Evolutionary conservation across 179 eudicot genomes (phyloP).

Genomic region (Sideroxylon spinosum): DNA sequence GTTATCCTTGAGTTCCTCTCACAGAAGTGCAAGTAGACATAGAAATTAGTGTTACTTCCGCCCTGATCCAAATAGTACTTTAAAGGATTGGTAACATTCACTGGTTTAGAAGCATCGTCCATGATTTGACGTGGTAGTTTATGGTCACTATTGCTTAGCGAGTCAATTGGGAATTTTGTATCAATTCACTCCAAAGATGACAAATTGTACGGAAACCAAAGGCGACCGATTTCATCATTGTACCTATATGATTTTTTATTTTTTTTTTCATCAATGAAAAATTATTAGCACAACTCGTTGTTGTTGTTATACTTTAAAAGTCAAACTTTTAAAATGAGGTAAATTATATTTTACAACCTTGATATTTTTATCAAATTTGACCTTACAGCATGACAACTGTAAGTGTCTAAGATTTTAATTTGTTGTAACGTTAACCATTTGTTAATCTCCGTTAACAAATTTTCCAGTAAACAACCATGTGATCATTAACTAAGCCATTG

Average conservation of each 20-base stretch:
- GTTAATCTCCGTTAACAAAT: too few species aligned
- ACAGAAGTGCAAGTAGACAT: conserved; percentile 31
- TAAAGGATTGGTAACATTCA: not conserved
- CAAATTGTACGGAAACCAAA: conserved; percentile 12
- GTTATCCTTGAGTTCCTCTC: conserved; percentile 11
- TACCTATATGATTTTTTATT: conserved; percentile 23
- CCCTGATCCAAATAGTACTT: not conserved
- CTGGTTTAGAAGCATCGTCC: conserved; percentile 23
- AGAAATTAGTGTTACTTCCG: not conserved
- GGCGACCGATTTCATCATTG: conserved; percentile 38
- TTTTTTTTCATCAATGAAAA: too few species aligned
- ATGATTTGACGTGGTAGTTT: conserved; percentile 10
- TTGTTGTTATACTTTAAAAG: too few species aligned
- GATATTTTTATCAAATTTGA: too few species aligned
- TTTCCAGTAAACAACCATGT: too few species aligned
- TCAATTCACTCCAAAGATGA: not conserved
- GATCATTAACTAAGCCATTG: too few species aligned
- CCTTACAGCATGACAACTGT: too few species aligned
- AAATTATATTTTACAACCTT: too few species aligned
- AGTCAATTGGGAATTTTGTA: not conserved
- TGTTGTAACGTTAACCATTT: too few species aligned
- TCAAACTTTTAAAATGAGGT: too few species aligned
- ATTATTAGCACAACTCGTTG: too few species aligned
- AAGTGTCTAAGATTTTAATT: too few species aligned
- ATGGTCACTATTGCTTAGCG: conserved; percentile 15